Evolutionary conservation across 345 rosid genomes (phyloP), one percentile per base, ranked within the genome.

Genomic region (Pelargonium nanum): DNA sequence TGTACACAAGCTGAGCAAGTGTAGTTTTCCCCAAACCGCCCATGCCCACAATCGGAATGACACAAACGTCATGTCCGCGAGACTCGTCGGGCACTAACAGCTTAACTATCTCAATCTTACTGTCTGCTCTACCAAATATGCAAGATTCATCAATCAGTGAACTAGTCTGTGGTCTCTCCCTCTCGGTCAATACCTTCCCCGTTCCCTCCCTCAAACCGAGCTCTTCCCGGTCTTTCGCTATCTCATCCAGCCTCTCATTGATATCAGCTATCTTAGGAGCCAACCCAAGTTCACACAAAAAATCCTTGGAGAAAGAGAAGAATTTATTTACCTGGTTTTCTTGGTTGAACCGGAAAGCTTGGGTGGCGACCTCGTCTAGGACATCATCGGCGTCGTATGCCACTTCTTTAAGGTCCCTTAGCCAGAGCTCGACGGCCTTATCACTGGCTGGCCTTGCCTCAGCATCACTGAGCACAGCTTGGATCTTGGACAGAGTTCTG

Each of bases 31-130:
- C 72, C 4, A 65, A 53, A 12, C 55, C 66, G 1, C 60, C 65
- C 71, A 66, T 68, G 12, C 78, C 72, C 15, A 70, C 45, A 58
- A 77, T 56, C 0, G 69, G 73, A 19, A 74, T 21, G 16, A 55
- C 57, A 55, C 26, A 19, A 22, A 61, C 57, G 23, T 63, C 60
- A 23, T 24, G 53, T 19, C 45, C 59, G 5, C 54, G 10, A 12
- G 12, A 7, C 23, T 55, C 64, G 32, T 55, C 26, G 6, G 59
- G 22, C 25, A 71, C 23, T 22, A 71, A 55, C 56, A 58, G 19
- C n/a, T 66, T 22, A 0, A 58, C 62, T 1, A 71, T 19, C 25
- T 40, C 23, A 45, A 62, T 6, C 13, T 53, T 50, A 45, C 62
- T 65, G 4, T 34, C 44, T 0, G 6, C 22, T 57, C 75, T 52